These are phyloP conservation scores for Pedinophyceae sp. DNA, from an alignment of 139 green algal species.

Conservation along the genomic window DNA sequence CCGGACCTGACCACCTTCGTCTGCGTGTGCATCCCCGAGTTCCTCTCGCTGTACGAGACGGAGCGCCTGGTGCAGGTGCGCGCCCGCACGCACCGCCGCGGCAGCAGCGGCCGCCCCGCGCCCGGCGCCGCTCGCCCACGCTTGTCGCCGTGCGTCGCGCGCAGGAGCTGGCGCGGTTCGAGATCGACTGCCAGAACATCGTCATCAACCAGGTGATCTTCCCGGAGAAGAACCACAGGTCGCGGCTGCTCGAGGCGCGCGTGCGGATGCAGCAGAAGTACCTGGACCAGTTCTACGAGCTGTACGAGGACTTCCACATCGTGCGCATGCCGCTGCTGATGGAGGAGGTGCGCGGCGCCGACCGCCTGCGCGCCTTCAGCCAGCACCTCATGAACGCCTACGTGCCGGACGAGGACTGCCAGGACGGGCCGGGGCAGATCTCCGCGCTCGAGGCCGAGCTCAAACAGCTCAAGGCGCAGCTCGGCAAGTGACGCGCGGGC, in stretches of 20 bases:
- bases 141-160: too few species aligned
- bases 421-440: conserved; percentile 26
- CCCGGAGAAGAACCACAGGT: conserved; percentile 13
- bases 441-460: conserved; percentile 11
- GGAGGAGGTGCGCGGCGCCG: conserved; percentile 66
- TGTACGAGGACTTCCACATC: conserved; percentile 80
- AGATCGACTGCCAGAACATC: conserved; percentile 90
- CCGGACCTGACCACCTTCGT: conserved; percentile 92
- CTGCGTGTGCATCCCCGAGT: conserved; percentile 96
- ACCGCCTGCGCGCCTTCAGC: conserved; percentile 47
- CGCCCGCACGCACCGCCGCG: too few species aligned
- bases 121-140: too few species aligned
- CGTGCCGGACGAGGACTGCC: conserved; percentile 9
- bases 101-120: too few species aligned
- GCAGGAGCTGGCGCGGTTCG: conserved; percentile 88
- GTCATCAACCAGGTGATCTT: conserved; percentile 64
- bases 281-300: conserved; percentile 70
- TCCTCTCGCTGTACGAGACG: conserved; percentile 93
- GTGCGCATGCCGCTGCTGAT: conserved; percentile 66
- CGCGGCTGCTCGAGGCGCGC: conserved; percentile 53
- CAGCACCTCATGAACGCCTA: conserved; percentile 43
- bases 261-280: conserved; percentile 92
- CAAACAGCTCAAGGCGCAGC: background rate
- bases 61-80: conserved; percentile 68
- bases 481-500: too few species aligned